Percentiles rank a stretch among this genome's conserved stretches.
These are phyloP conservation scores for Talaromyces stipitatus DNA, from an alignment of 495 filamentous ascomycete species.

Conservation along the genomic window DNA sequence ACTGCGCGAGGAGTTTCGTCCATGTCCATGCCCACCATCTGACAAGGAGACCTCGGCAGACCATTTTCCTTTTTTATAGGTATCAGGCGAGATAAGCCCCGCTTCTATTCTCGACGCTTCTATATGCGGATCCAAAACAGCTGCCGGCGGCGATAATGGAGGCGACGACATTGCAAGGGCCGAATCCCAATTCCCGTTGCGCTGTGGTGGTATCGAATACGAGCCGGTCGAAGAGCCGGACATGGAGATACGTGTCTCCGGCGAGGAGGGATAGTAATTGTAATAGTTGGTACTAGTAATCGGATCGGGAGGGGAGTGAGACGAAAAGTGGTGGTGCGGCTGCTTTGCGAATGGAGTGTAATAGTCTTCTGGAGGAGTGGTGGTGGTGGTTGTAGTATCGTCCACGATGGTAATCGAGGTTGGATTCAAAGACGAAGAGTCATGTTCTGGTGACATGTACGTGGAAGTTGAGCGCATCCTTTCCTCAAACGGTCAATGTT, in stretches of 20 bases:
- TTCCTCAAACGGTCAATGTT: background rate
- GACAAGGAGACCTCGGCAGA: background rate
- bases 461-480: background rate
- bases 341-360: background rate
- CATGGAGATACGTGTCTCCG: conserved; percentile 4
- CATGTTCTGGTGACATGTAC: background rate
- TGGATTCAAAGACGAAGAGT: background rate
- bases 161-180: background rate
- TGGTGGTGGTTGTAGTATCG: background rate
- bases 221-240: conserved; percentile 6
- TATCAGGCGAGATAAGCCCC: background rate
- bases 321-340: background rate
- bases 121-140: background rate
- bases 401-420: background rate
- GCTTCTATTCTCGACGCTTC: background rate
- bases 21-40: background rate
- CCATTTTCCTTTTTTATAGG: background rate
- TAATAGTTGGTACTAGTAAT: background rate
- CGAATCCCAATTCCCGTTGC: background rate
- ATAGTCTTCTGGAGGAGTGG: background rate
- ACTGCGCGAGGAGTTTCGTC: background rate
- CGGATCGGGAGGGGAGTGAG: background rate
- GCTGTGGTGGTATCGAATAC: background rate
- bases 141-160: background rate
- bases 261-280: conserved; percentile 3